phyloP scores from a whole-genome alignment of 2,329 filamentous ascomycete species.

The Colletotrichum phormii region DNA sequence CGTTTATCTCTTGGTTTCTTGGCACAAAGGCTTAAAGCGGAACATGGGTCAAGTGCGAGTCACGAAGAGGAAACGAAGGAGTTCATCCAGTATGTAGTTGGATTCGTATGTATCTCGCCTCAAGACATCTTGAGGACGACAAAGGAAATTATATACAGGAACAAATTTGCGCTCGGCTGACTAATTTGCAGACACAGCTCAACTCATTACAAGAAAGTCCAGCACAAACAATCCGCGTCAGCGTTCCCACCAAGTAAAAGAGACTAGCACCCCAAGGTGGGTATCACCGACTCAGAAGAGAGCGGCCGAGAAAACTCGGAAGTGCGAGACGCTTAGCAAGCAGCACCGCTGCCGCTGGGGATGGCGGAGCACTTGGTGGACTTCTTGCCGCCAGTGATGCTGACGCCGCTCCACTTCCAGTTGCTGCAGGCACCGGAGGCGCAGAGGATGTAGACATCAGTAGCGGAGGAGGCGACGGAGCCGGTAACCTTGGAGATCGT shows the following conservation, averaged over 20 bases:
- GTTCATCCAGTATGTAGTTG: slow-evolving; percentile 4
- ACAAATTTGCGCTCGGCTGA: background rate
- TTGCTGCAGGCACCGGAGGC: slow-evolving; percentile 60
- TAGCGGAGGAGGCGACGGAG: slow-evolving; percentile 51
- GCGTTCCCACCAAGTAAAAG: background rate
- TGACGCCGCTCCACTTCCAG: slow-evolving; percentile 64
- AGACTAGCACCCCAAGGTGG: background rate
- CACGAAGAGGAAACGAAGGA: too few species aligned
- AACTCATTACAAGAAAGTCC: background rate
- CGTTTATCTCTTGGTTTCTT: background rate
- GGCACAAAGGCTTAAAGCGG: background rate
- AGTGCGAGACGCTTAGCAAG: slow-evolving; percentile 22
- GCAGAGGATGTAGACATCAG: slow-evolving; percentile 65
- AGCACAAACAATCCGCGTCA: background rate
- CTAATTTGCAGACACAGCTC: slow-evolving; percentile 37
- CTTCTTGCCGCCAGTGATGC: slow-evolving; percentile 63
- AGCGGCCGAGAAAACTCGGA: background rate
- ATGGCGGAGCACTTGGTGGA: slow-evolving; percentile 42
- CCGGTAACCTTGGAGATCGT: slow-evolving; percentile 57
- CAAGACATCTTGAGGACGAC: background rate
- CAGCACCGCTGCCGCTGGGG: slow-evolving; percentile 37
- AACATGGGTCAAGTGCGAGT: background rate
- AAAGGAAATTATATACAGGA: slow-evolving; percentile 29
- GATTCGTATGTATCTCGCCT: slow-evolving; percentile 1
- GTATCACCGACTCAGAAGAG: background rate